Conservation (phyloP, 2,329 filamentous ascomycete species). For the Trichophyton simii region DNA sequence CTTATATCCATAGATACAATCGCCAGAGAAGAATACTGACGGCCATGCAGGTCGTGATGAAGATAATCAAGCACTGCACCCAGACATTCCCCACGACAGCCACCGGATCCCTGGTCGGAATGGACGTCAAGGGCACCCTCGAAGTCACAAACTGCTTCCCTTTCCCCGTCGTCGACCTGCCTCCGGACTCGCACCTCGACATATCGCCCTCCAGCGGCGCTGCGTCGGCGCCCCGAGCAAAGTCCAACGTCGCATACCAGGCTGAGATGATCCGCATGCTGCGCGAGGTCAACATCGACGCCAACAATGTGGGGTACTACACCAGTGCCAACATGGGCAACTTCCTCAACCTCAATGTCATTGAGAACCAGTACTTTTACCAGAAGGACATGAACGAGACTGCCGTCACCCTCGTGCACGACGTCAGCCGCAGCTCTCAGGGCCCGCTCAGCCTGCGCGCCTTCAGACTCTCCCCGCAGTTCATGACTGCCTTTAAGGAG, state of each 20-base stretch:
- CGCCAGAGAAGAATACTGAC: not conserved
- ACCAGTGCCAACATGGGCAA: conserved; percentile 98
- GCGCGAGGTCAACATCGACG: conserved; percentile 95
- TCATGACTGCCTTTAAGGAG: conserved; percentile 90
- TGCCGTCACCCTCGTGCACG: conserved; percentile 82
- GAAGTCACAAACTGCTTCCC: conserved; percentile 93
- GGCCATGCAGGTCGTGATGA: conserved; percentile 67
- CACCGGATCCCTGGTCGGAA: conserved; percentile 82
- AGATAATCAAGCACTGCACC: conserved; percentile 92
- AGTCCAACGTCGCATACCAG: conserved; percentile 79
- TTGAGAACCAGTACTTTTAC: conserved; percentile 97
- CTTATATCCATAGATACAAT: conserved; percentile 11
- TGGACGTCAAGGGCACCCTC: conserved; percentile 70
- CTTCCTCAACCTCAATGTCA: conserved; percentile 86
- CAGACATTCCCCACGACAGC: conserved; percentile 76
- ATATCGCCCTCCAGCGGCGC: conserved; percentile 57
- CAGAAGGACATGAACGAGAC: conserved; percentile 82
- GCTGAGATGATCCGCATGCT: conserved; percentile 95
- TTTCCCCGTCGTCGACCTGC: conserved; percentile 71
- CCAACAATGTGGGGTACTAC: conserved; percentile 97
- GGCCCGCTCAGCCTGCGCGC: conserved; percentile 80
- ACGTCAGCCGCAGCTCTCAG: conserved; percentile 88
- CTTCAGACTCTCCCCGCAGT: conserved; percentile 74
- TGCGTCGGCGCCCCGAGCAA: conserved; percentile 79
- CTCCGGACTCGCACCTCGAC: conserved; percentile 59